Evolutionary conservation across 208 protist species (phyloP).

Genomic region (Borovskyia barvae): DNA sequence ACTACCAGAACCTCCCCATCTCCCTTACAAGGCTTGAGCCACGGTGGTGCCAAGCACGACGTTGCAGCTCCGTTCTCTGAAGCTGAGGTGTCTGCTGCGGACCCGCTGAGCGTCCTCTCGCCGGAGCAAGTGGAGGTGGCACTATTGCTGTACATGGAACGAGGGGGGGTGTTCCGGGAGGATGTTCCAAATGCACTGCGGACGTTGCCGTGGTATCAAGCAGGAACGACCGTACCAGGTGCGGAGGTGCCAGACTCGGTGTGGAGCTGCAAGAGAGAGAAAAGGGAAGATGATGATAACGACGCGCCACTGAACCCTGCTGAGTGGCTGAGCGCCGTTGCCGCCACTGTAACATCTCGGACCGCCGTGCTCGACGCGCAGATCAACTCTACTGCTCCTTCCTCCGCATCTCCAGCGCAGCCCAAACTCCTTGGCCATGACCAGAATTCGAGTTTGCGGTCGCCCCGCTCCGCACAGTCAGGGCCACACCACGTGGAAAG

Average conservation of each 20-base stretch:
- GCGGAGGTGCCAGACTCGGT: neutral
- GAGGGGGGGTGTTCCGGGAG: constrained; percentile 10
- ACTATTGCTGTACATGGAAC: constrained; percentile 36
- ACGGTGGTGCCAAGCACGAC: too few species aligned
- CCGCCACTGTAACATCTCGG: neutral
- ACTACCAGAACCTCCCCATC: too few species aligned
- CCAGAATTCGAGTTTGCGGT: too few species aligned
- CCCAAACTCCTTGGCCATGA: too few species aligned
- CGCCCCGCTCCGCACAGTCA: too few species aligned
- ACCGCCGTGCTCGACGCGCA: neutral
- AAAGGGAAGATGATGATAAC: neutral
- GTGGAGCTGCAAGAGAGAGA: neutral
- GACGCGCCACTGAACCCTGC: constrained; percentile 15
- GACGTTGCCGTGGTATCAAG: constrained; percentile 15
- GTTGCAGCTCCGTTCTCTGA: too few species aligned
- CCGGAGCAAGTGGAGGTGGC: constrained; percentile 19
- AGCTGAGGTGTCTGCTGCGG: too few species aligned
- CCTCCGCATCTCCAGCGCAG: neutral
- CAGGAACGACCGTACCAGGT: neutral
- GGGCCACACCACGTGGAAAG: too few species aligned
- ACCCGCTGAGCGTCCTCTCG: neutral
- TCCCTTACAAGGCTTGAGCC: too few species aligned
- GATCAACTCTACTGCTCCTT: neutral
- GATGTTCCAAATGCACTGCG: constrained; percentile 6
- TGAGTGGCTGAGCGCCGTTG: constrained; percentile 23